A percentile compares a stretch with the other conserved stretches of the same genome.
These are phyloP conservation scores for Fusarium liriodendri DNA, from an alignment of 2,329 filamentous ascomycete genomes.

Conservation along the genomic window DNA sequence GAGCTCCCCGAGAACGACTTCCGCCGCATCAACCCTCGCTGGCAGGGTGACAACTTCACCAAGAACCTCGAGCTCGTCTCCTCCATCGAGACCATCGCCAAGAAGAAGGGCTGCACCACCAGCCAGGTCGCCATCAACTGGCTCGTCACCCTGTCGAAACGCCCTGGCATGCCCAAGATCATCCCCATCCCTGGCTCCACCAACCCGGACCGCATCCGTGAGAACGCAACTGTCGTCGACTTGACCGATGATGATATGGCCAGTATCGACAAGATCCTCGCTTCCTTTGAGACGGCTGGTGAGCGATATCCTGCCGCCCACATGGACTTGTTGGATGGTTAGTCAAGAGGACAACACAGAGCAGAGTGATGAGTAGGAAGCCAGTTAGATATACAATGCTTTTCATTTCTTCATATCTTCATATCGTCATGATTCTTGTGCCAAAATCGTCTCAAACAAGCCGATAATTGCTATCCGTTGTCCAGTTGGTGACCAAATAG, in stretches of 20 bases:
- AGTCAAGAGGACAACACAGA: not conserved
- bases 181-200: constrained; percentile 76
- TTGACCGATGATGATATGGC: constrained; percentile 62
- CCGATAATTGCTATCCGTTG: constrained; percentile 49
- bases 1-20: constrained; percentile 68
- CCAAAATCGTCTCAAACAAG: constrained; percentile 44
- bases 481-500: constrained; percentile 49
- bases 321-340: constrained; percentile 35
- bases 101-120: constrained; percentile 68
- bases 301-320: constrained; percentile 56
- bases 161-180: constrained; percentile 65
- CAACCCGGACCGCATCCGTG: constrained; percentile 64
- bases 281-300: constrained; percentile 60
- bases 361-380: not conserved
- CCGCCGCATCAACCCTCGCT: constrained; percentile 63
- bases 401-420: constrained; percentile 20
- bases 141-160: constrained; percentile 62
- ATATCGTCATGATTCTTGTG: constrained; percentile 18
- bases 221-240: constrained; percentile 66
- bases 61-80: constrained; percentile 72
- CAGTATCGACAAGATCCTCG: constrained; percentile 62
- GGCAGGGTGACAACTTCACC: constrained; percentile 70
- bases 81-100: constrained; percentile 67
- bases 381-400: not conserved
- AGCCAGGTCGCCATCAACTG: constrained; percentile 76